Evolutionary conservation across 106 monocot species (phyloP).

Genomic region (Ottelia alismoides): DNA sequence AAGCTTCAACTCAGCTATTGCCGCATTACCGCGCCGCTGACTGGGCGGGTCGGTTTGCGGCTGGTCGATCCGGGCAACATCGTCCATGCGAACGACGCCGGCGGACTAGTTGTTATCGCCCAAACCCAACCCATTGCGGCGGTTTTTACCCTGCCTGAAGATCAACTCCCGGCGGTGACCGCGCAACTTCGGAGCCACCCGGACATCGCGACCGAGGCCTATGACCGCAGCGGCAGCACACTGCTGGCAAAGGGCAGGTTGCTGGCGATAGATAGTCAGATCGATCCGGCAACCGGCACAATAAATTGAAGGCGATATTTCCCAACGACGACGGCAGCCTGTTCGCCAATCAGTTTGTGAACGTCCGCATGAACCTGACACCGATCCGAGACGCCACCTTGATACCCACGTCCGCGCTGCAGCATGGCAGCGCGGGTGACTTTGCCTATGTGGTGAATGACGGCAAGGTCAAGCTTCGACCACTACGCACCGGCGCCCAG

Average conservation of each 20-base stretch:
- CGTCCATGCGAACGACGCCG: background rate
- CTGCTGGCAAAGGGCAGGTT: background rate
- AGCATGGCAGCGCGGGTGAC: no score
- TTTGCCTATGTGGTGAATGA: background rate
- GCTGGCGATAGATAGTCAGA: background rate
- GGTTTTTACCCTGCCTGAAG: background rate
- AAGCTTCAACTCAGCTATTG: background rate
- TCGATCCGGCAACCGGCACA: background rate
- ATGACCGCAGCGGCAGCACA: background rate
- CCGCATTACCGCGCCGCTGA: background rate
- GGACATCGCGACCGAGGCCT: background rate
- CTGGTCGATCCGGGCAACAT: background rate
- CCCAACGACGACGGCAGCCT: background rate
- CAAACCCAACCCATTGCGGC: background rate
- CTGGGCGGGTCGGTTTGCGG: background rate
- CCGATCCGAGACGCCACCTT: background rate
- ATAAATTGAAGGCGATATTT: background rate
- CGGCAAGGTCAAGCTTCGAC: background rate
- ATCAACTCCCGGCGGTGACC: background rate
- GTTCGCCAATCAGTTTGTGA: background rate
- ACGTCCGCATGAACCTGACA: background rate
- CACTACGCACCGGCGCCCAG: background rate
- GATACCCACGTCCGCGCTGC: background rate
- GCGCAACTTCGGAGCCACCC: background rate
- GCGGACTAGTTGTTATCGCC: background rate